Evolutionary conservation across 148 eudicot species (phyloP), one percentile per base, ranked within the genome.

Genomic region (Cornus kousa): DNA sequence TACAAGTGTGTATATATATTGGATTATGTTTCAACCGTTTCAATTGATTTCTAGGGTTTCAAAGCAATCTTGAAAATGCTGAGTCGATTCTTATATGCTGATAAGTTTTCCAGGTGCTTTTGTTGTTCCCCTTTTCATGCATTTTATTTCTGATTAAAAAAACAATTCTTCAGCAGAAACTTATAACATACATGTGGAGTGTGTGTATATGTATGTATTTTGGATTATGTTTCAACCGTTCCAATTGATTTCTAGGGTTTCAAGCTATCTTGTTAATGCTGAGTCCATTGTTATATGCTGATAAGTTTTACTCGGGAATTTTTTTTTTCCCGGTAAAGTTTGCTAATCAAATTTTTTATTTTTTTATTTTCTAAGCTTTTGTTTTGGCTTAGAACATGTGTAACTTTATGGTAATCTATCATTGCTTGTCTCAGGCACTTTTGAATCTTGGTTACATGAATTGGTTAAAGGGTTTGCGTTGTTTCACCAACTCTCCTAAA

Each of bases 391-490:
- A 48, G 16, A 74, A 19, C 9, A 9, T 2, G n/a, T 13, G 16
- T 37, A 66, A 66, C 71, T 40, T 12, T n/a, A 12, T 33, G 50
- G 33, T 20, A 32, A 1, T 68, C 7, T 4, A 32, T 68, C 55
- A 28, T 7, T 43, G 20, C 31, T 0, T 22, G 23, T 77, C 24
- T 43, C 64, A 75, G 78, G 57, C 2, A 67, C 32, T 13, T 0
- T 67, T 24, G 7, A n/a, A 14, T 19, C 24, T 48, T 77, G 64
- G 32, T 23, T 11, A 37, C 64, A 86, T 86, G 88, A 83, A 78
- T 68, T 78, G 80, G 80, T 22, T 78, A 57, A 83, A 78, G 70
- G 79, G 78, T 73, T 73, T 78, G n/a, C 82, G 62, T 32, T 39
- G 53, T 46, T 67, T 68, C 59, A 69, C 57, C 24, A 67, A 71